Percentiles rank a stretch among this genome's conserved stretches.
phyloP scores from a whole-genome alignment of 495 filamentous ascomycete species.

The Xeromyces bisporus region DNA sequence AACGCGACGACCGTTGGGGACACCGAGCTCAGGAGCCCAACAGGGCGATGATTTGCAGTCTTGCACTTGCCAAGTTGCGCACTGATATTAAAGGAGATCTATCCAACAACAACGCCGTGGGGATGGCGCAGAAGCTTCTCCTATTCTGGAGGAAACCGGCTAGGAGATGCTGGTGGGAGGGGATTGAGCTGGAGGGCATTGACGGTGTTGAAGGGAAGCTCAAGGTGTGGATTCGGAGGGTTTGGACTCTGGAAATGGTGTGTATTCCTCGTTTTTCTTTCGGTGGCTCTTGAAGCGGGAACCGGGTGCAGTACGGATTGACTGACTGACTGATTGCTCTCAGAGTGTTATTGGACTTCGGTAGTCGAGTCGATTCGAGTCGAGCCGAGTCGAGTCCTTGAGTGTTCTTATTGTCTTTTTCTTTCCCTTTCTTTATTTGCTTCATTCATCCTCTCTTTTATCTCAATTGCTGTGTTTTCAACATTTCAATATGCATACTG shows the following conservation, averaged over 20 bases:
- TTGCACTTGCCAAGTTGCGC: constrained; percentile 80
- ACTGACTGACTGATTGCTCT: constrained; percentile 7
- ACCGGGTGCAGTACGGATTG: too few relatives aligned
- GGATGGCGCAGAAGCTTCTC: constrained; percentile 97
- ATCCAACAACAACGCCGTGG: constrained; percentile 65
- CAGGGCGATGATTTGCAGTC: constrained; percentile 94
- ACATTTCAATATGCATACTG: too few relatives aligned
- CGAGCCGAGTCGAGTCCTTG: too few relatives aligned
- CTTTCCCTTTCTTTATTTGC: constrained; percentile 2
- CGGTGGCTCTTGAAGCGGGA: too few relatives aligned
- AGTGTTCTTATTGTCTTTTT: too few relatives aligned
- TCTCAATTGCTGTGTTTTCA: too few relatives aligned
- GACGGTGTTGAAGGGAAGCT: constrained; percentile 83
- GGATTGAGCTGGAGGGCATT: constrained; percentile 76
- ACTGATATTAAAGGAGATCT: constrained; percentile 77
- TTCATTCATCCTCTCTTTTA: constrained; percentile 6
- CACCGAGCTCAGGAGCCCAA: constrained; percentile 91
- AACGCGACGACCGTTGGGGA: constrained; percentile 87
- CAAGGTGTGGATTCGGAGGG: constrained; percentile 94
- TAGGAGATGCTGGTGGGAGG: constrained; percentile 97
- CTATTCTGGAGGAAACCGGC: constrained; percentile 98
- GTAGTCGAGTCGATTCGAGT: constrained; percentile 23
- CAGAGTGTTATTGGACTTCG: constrained; percentile 79
- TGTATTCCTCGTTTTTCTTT: constrained; percentile 12
- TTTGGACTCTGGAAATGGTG: constrained; percentile 99